These are phyloP conservation scores for Parasitella parasitica DNA, from an alignment of 371 early-diverging fungal species.

Conservation along the genomic window DNA sequence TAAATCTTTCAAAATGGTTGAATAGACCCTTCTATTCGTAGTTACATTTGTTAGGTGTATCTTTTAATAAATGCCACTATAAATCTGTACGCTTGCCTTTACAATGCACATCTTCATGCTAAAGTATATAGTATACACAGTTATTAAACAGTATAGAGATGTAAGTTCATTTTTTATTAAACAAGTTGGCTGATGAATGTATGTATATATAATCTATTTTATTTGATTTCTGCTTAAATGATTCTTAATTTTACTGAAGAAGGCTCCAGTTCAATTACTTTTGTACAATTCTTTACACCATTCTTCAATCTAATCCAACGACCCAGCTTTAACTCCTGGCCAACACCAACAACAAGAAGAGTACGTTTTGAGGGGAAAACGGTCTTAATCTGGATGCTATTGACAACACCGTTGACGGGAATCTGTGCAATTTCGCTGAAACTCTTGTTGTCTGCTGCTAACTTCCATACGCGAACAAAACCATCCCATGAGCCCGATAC, in stretches of 20 bases:
- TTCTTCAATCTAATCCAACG: slow-evolving; percentile 80
- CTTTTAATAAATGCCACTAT: too few relatives aligned
- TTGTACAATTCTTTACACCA: slow-evolving; percentile 68
- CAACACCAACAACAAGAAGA: slow-evolving; percentile 74
- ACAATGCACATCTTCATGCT: too few relatives aligned
- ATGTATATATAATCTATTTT: background rate
- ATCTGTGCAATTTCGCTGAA: slow-evolving; percentile 65
- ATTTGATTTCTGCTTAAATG: slow-evolving; percentile 2
- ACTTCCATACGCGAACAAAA: slow-evolving; percentile 83
- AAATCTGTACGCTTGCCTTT: too few relatives aligned
- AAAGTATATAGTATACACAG: too few relatives aligned
- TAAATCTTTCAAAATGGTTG: too few relatives aligned
- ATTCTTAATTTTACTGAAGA: slow-evolving; percentile 12
- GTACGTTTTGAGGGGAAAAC: slow-evolving; percentile 51
- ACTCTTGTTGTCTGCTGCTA: slow-evolving; percentile 65
- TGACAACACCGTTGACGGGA: slow-evolving; percentile 56
- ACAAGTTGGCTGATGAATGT: background rate
- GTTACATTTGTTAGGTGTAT: too few relatives aligned
- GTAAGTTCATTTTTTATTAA: too few relatives aligned
- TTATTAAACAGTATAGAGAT: too few relatives aligned
- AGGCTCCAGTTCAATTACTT: slow-evolving; percentile 46
- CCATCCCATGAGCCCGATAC: slow-evolving; percentile 94
- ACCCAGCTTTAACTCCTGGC: slow-evolving; percentile 89
- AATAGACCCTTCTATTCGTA: too few relatives aligned
- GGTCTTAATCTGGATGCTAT: slow-evolving; percentile 54